These are phyloP conservation scores for Dictyostelium firmibasis DNA, from an alignment of 78 protist species.

Conservation along the genomic window DNA sequence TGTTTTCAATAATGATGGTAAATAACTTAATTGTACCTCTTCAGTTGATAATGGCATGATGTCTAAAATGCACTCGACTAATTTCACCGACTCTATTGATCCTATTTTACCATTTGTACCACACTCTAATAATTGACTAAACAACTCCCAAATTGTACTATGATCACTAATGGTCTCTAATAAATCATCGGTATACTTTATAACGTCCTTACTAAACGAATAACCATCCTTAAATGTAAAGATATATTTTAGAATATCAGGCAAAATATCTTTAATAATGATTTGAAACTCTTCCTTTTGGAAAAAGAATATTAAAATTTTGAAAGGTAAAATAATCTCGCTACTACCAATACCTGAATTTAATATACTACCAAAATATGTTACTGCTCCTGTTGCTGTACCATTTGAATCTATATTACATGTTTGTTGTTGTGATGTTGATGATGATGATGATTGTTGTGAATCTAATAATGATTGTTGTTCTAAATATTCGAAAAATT, in stretches of 20 bases:
- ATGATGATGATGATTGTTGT: background rate
- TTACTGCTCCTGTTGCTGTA: conserved; percentile 14
- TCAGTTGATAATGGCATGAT: conserved; percentile 45
- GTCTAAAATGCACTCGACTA: conserved; percentile 44
- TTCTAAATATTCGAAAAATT: background rate
- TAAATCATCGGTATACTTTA: conserved; percentile 41
- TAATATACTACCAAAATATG: background rate
- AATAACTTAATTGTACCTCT: conserved; percentile 49
- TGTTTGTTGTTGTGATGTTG: background rate
- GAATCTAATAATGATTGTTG: background rate
- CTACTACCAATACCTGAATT: background rate
- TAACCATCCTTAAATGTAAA: conserved; percentile 71
- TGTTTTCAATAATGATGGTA: conserved; percentile 33
- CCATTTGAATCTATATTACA: background rate
- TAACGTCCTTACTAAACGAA: conserved; percentile 38
- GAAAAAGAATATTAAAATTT: conserved; percentile 46
- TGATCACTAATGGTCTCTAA: conserved; percentile 23
- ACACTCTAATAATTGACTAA: background rate
- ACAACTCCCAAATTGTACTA: conserved; percentile 42
- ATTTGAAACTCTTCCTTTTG: conserved; percentile 67
- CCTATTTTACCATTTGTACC: background rate
- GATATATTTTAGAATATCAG: conserved; percentile 31
- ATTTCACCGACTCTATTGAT: background rate
- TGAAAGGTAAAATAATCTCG: conserved; percentile 30
- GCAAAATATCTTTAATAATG: conserved; percentile 31